A percentile compares a stretch with the other conserved stretches of the same genome.
Conservation (phyloP, 176 grass and related monocot species). For the Phyllostachys edulis region DNA sequence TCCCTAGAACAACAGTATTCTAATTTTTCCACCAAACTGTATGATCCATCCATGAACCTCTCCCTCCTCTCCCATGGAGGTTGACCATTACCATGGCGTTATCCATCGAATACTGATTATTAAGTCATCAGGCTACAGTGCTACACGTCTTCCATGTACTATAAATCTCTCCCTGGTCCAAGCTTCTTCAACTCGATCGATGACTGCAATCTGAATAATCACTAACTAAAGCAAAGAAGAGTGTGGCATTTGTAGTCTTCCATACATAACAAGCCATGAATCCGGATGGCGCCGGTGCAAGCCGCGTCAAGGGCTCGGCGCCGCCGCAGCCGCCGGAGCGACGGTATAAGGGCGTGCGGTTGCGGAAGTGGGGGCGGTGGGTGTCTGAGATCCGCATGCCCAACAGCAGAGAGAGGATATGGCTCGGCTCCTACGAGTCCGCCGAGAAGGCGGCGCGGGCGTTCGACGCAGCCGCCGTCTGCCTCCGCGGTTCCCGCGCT, state of each 20-base stretch:
- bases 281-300: constrained; percentile 25
- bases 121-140: not conserved
- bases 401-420: constrained; percentile 52
- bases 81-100: constrained; percentile 8
- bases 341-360: constrained; percentile 46
- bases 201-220: not conserved
- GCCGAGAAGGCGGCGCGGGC: constrained; percentile 49
- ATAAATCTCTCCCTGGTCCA: constrained; percentile 35
- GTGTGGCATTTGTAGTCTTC: not conserved
- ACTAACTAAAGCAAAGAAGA: not conserved
- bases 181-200: not conserved
- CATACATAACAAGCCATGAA: no score
- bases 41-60: not conserved
- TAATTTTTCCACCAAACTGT: constrained; percentile 1
- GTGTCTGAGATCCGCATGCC: constrained; percentile 58
- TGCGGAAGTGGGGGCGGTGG: constrained; percentile 54
- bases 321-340: not conserved
- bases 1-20: not conserved
- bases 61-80: constrained; percentile 23
- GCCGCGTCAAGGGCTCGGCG: constrained; percentile 1
- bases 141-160: constrained; percentile 32
- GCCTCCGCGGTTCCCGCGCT: constrained; percentile 43
- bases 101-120: not conserved
- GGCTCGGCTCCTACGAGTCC: constrained; percentile 46
- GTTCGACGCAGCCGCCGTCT: constrained; percentile 48